Conservation (phyloP, 176 grass and related monocot species). For the Tillandsia fasciculata region DNA sequence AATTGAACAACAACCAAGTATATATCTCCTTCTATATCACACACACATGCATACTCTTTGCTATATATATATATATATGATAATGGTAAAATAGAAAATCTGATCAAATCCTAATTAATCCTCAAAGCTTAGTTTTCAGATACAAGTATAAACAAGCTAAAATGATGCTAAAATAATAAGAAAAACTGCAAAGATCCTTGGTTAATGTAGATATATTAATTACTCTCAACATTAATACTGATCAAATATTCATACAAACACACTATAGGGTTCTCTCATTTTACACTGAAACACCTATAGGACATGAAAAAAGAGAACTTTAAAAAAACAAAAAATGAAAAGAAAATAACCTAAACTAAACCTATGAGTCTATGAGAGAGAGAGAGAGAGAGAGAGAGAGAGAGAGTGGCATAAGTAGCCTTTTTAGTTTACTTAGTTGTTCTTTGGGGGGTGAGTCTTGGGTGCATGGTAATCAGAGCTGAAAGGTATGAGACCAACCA, state of each 20-base stretch:
- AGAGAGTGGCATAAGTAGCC: neutral
- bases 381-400: neutral
- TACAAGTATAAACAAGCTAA: neutral
- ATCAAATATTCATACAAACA: slow-evolving; percentile 1
- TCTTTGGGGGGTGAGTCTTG: slow-evolving; percentile 22
- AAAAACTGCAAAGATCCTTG: neutral
- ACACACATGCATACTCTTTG: too few relatives aligned
- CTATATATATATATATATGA: neutral
- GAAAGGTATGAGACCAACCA: slow-evolving; percentile 5
- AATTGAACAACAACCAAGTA: neutral
- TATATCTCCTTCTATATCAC: neutral
- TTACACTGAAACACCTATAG: neutral
- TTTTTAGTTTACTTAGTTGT: slow-evolving; percentile 7
- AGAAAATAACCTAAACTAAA: neutral
- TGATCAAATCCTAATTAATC: neutral
- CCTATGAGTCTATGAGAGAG: neutral
- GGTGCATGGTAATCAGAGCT: slow-evolving; percentile 17
- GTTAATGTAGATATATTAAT: neutral
- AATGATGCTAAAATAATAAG: neutral
- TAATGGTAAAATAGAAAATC: neutral
- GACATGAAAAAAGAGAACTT: neutral
- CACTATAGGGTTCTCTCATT: slow-evolving; percentile 14
- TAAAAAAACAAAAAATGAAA: neutral
- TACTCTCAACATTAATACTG: slow-evolving; percentile 8
- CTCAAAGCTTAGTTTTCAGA: neutral